Conservation (phyloP, 306 rosid genomes). For the Arachis hypogaea region DNA sequence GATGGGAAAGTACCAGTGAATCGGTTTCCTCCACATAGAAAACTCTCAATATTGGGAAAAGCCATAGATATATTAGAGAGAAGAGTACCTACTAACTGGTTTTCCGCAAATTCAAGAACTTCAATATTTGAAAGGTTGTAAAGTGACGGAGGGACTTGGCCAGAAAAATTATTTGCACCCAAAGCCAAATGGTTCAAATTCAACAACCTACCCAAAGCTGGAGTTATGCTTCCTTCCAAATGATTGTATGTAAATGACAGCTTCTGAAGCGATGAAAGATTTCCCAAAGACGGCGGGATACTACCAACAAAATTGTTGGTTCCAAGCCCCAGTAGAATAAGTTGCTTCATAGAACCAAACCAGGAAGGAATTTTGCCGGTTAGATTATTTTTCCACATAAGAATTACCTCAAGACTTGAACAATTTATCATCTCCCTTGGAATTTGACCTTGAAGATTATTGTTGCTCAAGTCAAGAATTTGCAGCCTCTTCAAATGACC, state of each 20-base stretch:
- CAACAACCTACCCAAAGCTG: slow-evolving; percentile 26
- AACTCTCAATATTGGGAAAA: slow-evolving; percentile 8
- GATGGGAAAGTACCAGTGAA: slow-evolving; percentile 20
- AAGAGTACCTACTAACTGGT: slow-evolving; percentile 23
- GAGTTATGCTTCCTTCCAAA: slow-evolving; percentile 35
- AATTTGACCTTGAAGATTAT: slow-evolving; percentile 26
- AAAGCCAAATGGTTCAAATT: slow-evolving; percentile 6
- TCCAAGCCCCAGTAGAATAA: background rate
- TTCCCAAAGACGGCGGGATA: slow-evolving; percentile 41
- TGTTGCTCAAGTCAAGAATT: slow-evolving; percentile 22
- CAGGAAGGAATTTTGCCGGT: slow-evolving; percentile 30
- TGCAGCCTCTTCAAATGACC: slow-evolving; percentile 35
- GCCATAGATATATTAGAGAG: slow-evolving; percentile 26
- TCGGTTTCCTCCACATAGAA: background rate
- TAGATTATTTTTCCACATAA: background rate
- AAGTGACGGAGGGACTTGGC: slow-evolving; percentile 30
- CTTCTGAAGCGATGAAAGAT: slow-evolving; percentile 16
- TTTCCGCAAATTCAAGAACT: background rate
- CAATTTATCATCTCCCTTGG: slow-evolving; percentile 26
- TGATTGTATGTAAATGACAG: slow-evolving; percentile 2
- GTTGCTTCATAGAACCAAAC: slow-evolving; percentile 23
- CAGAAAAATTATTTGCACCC: background rate
- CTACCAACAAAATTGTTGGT: slow-evolving; percentile 30
- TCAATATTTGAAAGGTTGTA: slow-evolving; percentile 41
- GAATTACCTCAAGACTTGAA: slow-evolving; percentile 9